phyloP scores from a whole-genome alignment of 305 asterid genomes.

The Euphrasia arctica region DNA sequence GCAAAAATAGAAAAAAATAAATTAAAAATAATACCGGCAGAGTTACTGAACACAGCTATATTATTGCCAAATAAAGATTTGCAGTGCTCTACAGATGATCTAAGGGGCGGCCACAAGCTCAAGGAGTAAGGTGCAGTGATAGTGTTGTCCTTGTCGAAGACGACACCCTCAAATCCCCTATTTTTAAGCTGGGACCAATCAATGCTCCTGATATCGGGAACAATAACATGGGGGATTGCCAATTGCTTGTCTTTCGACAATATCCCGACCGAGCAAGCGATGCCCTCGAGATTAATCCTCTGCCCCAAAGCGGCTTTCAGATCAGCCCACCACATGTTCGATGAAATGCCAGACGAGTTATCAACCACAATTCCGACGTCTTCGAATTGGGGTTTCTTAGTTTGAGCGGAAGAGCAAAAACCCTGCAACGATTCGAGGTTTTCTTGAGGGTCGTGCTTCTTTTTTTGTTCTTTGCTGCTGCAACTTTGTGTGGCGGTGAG shows the following conservation, averaged over 20 bases:
- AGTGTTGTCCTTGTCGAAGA: slow-evolving; percentile 94
- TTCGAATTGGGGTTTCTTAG: slow-evolving; percentile 26
- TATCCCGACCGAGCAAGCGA: slow-evolving; percentile 60
- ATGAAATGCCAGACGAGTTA: slow-evolving; percentile 30
- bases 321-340: slow-evolving; percentile 84
- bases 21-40: slow-evolving; percentile 59
- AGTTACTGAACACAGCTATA: slow-evolving; percentile 87
- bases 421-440: slow-evolving; percentile 35
- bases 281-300: slow-evolving; percentile 80
- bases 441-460: slow-evolving; percentile 33
- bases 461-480: slow-evolving; percentile 52
- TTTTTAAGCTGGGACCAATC: slow-evolving; percentile 82
- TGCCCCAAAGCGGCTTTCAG: slow-evolving; percentile 88
- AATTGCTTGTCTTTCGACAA: slow-evolving; percentile 58
- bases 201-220: slow-evolving; percentile 71
- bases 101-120: slow-evolving; percentile 85
- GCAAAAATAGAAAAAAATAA: slow-evolving; percentile 18
- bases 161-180: slow-evolving; percentile 87
- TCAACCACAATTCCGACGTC: slow-evolving; percentile 29
- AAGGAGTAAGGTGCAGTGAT: slow-evolving; percentile 86
- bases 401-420: slow-evolving; percentile 33
- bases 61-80: slow-evolving; percentile 75
- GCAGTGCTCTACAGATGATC: slow-evolving; percentile 60
- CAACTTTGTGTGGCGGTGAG: slow-evolving; percentile 50
- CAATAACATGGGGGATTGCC: slow-evolving; percentile 70